Base-by-base conservation (phyloP, 805 yeast genomes). In the Jamesozyma hellenica region DNA sequence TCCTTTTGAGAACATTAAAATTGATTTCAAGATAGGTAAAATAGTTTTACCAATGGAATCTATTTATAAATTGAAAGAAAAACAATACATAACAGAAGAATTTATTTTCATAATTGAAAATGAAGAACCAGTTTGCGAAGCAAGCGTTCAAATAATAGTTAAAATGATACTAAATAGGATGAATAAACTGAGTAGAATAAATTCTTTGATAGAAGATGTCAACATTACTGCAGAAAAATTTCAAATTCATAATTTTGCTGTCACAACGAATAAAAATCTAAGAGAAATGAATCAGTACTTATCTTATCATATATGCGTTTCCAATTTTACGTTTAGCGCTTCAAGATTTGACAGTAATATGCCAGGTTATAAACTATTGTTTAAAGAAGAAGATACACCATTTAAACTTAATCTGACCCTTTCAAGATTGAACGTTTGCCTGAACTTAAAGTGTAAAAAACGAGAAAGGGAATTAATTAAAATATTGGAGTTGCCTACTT, bases 361-460 rank as follows among this genome's bases (percentile, higher is more conserved):
- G 34, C 71, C 76, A 2, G 77, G 79, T 2, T 73, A 58, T 45
- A 74, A 72, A 31, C 47, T 73, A 11, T 42, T 58, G 14, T 73
- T 64, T 40, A 52, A 53, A 3, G 58, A 60, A 26, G 52, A 56
- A 4, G 77, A 72, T 40, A 58, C 53, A 15, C 77, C 78, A 1
- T 50, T 64, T 19, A 68, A 66, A 36, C 40, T 62, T 21, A 56
- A 65, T 10, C 28, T 59, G 8, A 63, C 68, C 8, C 37, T 68
- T n/a, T 58, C 71, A 14, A 64, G 67, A 13, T 43, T 66, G 1
- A 58, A 60, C 2, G 31, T 67, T 4, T 45, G 51, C 2, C 41
- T 65, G 44, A 54, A 55, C 28, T 51, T 61, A 28, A 44, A 45
- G 9, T 45, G 48, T 3, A 40, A 44, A 6, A 44, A 40, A 13